Base-by-base conservation (phyloP, 768 basidiomycete genomes). In the Leccinum boreale region DNA sequence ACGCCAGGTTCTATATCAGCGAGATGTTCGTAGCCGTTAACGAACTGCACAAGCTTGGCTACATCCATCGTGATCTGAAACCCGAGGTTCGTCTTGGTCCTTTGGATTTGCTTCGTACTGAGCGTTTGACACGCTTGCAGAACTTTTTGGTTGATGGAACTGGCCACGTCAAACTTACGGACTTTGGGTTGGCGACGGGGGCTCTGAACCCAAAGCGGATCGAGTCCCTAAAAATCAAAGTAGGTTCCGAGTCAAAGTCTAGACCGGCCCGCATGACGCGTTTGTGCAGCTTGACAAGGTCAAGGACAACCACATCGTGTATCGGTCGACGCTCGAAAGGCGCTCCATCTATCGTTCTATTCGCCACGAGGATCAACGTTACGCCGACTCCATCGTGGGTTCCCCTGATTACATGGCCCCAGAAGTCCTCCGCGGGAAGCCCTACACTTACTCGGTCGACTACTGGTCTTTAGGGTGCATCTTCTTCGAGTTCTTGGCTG, bases 391-490 rank as follows among this genome's bases (percentile, higher is more conserved):
- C 14, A 91, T 98, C 59, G 97, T 99, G 31, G 97, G 97, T 7
- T 95, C 92, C 1, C 96, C 97, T 0, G 97, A 99, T 73, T 99
- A 99, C 74, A 98, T 99, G 97, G 85, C 97, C 1, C 90, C 92
- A 0, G 92, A 94, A 69, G 94, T 98, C 21, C 82, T 98, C 24
- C 85, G 95, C 28, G 96, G 91, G 35, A 94, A 94, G 73, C 90
- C 94, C 0, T 99, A 99, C 74, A 89, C 89, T 1, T 98, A 90
- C 73, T 92, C 92, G 0, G 97, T 98, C 50, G 97, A 99, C 74
- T 98, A 90, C 65, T 98, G 97, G 97, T 96, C 94, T 1, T 82
- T 99, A 8, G 97, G 97, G 6, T 98, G 97, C 73, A 98, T 99
- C 65, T 77, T 99, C 24, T 99, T 98, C 75, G 97, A 99, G 76